A percentile compares a stretch with the other conserved stretches of the same genome.
These are phyloP conservation scores for Exserohilum rostratum DNA, from an alignment of 2,329 filamentous ascomycete genomes.

Conservation along the genomic window DNA sequence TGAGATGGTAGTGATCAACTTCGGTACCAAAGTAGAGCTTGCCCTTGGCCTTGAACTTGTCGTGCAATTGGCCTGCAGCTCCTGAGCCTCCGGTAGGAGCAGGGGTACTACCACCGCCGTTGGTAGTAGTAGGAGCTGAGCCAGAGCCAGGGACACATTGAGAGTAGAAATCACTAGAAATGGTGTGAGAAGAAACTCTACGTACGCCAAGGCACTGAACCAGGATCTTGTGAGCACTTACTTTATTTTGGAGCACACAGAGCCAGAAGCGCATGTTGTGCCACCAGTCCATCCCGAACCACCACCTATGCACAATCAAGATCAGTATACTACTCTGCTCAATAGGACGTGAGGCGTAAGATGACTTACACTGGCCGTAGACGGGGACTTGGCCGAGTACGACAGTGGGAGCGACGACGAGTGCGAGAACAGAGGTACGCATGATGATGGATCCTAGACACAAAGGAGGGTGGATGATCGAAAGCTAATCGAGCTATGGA, in stretches of 20 bases:
- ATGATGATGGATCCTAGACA: neutral
- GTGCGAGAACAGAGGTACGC: neutral
- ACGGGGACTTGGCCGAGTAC: conserved; percentile 17
- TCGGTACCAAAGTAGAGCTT: conserved; percentile 69
- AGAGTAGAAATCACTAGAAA: conserved; percentile 53
- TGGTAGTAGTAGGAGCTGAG: conserved; percentile 5
- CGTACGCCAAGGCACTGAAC: no score
- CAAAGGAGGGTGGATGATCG: neutral
- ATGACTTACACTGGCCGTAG: conserved; percentile 53
- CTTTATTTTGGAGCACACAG: conserved; percentile 41
- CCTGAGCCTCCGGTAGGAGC: conserved; percentile 9
- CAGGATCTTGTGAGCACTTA: neutral
- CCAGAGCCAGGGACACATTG: conserved; percentile 47
- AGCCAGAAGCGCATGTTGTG: conserved; percentile 48
- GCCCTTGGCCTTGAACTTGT: conserved; percentile 61
- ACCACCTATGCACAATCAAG: neutral
- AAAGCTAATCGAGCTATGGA: neutral
- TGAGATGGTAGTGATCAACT: conserved; percentile 62
- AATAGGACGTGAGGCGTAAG: no score
- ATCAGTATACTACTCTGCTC: neutral
- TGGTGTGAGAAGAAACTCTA: no score
- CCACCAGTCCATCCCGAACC: conserved; percentile 49
- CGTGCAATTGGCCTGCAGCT: neutral
- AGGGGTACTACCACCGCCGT: neutral
- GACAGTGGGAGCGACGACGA: neutral